Percentiles rank a stretch among this genome's conserved stretches.
These are phyloP conservation scores for Lepidium africanum DNA, from an alignment of 345 rosid genomes.

Conservation along the genomic window DNA sequence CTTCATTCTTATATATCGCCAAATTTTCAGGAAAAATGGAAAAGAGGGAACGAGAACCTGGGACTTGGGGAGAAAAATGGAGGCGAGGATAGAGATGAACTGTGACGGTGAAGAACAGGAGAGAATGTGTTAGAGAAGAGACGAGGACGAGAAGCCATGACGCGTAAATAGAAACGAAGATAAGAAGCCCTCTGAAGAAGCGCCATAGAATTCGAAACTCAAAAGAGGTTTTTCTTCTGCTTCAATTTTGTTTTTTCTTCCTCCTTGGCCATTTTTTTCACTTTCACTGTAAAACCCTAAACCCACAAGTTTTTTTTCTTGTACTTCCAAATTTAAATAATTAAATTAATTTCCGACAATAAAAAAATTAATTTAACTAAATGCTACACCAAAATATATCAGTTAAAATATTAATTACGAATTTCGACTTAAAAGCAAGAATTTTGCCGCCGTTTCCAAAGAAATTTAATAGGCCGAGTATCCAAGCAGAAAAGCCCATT, in stretches of 20 bases:
- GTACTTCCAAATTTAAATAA: background rate
- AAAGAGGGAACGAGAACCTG: conserved; percentile 35
- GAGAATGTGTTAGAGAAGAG: conserved; percentile 5
- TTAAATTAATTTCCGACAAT: background rate
- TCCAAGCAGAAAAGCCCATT: background rate
- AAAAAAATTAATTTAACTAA: too few species aligned
- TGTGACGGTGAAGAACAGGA: conserved; percentile 13
- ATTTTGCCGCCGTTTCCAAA: conserved; percentile 16
- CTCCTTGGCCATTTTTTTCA: background rate
- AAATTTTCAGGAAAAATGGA: background rate
- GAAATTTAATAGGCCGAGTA: background rate
- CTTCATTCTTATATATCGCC: background rate
- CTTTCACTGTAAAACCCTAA: conserved; percentile 6
- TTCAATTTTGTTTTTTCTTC: background rate
- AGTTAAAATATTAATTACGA: background rate
- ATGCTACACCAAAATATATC: too few species aligned
- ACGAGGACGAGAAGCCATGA: conserved; percentile 35
- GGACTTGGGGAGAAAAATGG: conserved; percentile 29
- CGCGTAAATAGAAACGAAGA: conserved; percentile 15
- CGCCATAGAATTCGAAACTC: conserved; percentile 13
- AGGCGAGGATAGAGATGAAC: conserved; percentile 17
- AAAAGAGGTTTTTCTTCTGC: background rate
- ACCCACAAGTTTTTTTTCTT: background rate
- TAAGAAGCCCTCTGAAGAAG: conserved; percentile 25
- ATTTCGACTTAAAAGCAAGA: too few species aligned